Conservation (phyloP, 2,329 filamentous ascomycete genomes). For the Anisogramma anomala region DNA sequence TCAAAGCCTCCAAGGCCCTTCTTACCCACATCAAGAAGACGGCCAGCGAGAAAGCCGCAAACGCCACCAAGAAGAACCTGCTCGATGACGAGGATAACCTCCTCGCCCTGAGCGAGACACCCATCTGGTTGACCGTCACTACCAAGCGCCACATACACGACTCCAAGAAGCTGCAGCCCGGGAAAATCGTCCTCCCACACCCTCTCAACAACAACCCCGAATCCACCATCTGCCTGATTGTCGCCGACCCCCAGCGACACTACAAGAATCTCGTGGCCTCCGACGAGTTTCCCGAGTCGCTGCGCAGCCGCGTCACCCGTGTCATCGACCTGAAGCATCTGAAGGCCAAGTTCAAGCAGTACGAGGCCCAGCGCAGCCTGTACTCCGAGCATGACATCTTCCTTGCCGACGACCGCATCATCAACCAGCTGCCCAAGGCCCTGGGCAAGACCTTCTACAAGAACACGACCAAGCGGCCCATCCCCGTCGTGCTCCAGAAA, state of each 20-base stretch:
- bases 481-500: conserved; percentile 60
- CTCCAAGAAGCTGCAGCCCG: conserved; percentile 69
- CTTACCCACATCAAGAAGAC: conserved; percentile 50
- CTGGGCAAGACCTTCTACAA: conserved; percentile 94
- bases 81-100: conserved; percentile 34
- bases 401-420: conserved; percentile 80
- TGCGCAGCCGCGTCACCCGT: conserved; percentile 57
- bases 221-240: conserved; percentile 74
- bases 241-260: conserved; percentile 65
- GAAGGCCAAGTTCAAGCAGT: conserved; percentile 71
- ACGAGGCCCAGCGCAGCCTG: conserved; percentile 76
- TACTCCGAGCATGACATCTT: conserved; percentile 84
- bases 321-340: conserved; percentile 78
- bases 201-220: conserved; percentile 56
- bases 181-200: conserved; percentile 70
- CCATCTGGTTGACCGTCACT: conserved; percentile 51
- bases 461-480: conserved; percentile 67
- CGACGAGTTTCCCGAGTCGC: conserved; percentile 55
- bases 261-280: conserved; percentile 83
- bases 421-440: conserved; percentile 58
- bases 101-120: conserved; percentile 32
- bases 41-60: conserved; percentile 34
- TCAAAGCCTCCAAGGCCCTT: conserved; percentile 53
- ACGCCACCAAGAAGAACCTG: conserved; percentile 43
- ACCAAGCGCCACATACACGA: conserved; percentile 58